phyloP scores from a whole-genome alignment of 1,139 yeast genomes.

The Debaryomyces singareniensis region DNA sequence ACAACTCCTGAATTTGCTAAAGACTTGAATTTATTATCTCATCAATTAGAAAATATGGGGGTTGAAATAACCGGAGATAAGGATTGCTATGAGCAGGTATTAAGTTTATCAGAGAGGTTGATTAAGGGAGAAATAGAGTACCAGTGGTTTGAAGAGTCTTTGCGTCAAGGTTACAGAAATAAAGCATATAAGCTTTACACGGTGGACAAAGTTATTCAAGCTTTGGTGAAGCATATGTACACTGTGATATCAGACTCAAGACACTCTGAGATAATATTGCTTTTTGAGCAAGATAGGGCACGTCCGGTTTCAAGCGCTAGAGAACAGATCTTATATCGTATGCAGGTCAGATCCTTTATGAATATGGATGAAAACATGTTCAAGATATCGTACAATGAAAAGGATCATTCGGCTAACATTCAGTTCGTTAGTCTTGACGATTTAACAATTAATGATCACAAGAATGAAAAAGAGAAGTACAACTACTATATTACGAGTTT shows the following conservation, averaged over 20 bases:
- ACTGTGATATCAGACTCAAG: constrained; percentile 71
- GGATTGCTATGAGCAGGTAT: constrained; percentile 70
- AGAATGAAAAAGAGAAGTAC: constrained; percentile 75
- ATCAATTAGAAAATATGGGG: constrained; percentile 76
- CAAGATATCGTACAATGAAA: constrained; percentile 66
- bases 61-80: constrained; percentile 63
- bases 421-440: constrained; percentile 87
- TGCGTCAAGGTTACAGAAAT: constrained; percentile 92
- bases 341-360: constrained; percentile 80
- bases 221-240: constrained; percentile 86
- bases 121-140: constrained; percentile 92
- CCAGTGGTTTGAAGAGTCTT: constrained; percentile 90
- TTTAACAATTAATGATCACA: constrained; percentile 73
- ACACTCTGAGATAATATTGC: constrained; percentile 71
- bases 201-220: constrained; percentile 85
- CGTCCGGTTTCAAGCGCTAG: constrained; percentile 63
- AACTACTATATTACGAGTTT: constrained; percentile 90
- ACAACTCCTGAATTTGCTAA: constrained; percentile 78
- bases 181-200: constrained; percentile 91
- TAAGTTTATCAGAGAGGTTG: constrained; percentile 64
- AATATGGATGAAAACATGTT: constrained; percentile 87
- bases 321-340: constrained; percentile 84
- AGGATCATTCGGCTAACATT: constrained; percentile 51
- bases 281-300: constrained; percentile 77
- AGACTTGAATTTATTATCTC: constrained; percentile 77